Percentiles rank a stretch among this genome's conserved stretches.
These are phyloP conservation scores for Pseudogymnoascus sp. DNA, from an alignment of 2,329 filamentous ascomycete species.

Conservation along the genomic window DNA sequence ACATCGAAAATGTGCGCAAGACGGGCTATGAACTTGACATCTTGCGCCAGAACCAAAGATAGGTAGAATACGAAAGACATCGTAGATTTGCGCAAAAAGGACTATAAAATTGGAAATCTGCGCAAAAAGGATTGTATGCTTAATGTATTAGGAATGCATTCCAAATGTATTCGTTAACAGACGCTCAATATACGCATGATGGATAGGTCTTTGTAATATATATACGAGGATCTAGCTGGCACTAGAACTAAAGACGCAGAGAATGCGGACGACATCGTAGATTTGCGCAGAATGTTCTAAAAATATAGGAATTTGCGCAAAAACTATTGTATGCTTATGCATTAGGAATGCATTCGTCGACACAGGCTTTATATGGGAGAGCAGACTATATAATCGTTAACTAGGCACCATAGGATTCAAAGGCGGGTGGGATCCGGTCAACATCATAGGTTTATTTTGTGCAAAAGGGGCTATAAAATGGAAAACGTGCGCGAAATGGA, in stretches of 20 bases:
- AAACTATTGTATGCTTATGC: too few species aligned
- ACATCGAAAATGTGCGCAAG: background rate
- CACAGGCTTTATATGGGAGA: too few species aligned
- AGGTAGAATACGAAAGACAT: background rate
- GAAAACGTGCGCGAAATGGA: too few species aligned
- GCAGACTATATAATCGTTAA: too few species aligned
- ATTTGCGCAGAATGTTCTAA: background rate
- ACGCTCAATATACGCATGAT: background rate
- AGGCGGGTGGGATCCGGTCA: too few species aligned
- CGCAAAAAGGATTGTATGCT: background rate
- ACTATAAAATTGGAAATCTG: background rate
- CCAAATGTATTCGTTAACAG: background rate
- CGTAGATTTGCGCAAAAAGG: background rate
- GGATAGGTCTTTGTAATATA: background rate
- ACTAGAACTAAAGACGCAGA: background rate
- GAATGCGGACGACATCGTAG: background rate
- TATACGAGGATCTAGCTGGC: background rate
- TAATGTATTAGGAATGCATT: background rate
- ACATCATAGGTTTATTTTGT: background rate
- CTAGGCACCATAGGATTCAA: too few species aligned
- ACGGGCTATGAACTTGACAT: background rate
- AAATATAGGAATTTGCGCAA: too few species aligned
- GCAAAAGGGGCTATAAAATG: background rate
- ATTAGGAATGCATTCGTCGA: too few species aligned
- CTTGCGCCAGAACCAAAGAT: background rate